Evolutionary conservation across 768 basidiomycete species (phyloP).

Genomic region (Cystofilobasidium capitatum): DNA sequence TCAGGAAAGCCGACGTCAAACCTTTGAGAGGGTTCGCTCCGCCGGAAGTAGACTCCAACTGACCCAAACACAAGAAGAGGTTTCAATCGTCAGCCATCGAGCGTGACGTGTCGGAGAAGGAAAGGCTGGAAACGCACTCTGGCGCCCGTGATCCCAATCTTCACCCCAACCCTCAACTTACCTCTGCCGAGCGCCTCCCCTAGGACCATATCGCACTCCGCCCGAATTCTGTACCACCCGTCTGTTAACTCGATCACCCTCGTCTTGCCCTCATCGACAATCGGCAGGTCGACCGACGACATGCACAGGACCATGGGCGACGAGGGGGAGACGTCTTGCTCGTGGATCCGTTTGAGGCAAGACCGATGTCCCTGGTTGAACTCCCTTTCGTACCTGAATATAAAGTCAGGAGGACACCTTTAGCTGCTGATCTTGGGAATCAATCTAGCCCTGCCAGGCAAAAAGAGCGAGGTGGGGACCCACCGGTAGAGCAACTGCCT

Average conservation of each 20-base stretch:
- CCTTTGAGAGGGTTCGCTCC: constrained; percentile 63
- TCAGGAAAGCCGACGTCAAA: constrained; percentile 45
- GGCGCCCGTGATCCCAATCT: constrained; percentile 70
- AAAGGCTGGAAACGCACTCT: constrained; percentile 48
- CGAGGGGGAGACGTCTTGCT: constrained; percentile 69
- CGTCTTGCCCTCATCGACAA: not conserved
- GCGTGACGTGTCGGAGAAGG: not conserved
- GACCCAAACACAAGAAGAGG: not conserved
- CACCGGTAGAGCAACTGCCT: constrained; percentile 79
- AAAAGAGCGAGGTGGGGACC: constrained; percentile 24
- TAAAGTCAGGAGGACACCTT: not conserved
- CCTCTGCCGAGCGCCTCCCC: constrained; percentile 59
- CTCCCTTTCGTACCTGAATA: constrained; percentile 74
- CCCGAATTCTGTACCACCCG: constrained; percentile 86
- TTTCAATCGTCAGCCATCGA: not conserved
- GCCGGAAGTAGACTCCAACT: constrained; percentile 71
- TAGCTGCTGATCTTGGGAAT: not conserved
- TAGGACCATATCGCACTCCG: constrained; percentile 63
- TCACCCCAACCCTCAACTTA: constrained; percentile 63
- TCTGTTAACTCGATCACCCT: constrained; percentile 84
- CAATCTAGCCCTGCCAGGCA: not conserved
- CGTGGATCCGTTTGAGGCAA: constrained; percentile 65
- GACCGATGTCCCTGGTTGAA: constrained; percentile 67
- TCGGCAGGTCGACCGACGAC: constrained; percentile 55
- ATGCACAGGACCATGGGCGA: constrained; percentile 79